These are phyloP conservation scores for Nicotiana rustica DNA, from an alignment of 305 asterid genomes.

Conservation along the genomic window DNA sequence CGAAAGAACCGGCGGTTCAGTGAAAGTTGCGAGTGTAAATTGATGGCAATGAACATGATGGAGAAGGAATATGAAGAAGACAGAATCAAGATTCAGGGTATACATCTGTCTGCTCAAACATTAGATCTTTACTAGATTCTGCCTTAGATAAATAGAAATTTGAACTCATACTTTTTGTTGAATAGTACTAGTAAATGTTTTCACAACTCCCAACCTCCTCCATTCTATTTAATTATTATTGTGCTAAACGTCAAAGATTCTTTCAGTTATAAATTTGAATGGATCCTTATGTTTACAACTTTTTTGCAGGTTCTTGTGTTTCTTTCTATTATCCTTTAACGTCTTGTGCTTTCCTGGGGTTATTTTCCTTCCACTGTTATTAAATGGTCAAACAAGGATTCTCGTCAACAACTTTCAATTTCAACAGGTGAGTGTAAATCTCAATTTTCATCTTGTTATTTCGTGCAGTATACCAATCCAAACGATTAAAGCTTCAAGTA, in stretches of 20 bases:
- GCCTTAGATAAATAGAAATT: conserved; percentile 14
- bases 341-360: background rate
- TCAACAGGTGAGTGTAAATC: background rate
- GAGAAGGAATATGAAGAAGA: background rate
- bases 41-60: background rate
- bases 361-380: background rate
- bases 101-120: conserved; percentile 29
- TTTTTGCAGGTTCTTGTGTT: background rate
- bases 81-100: conserved; percentile 19
- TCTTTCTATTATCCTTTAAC: background rate
- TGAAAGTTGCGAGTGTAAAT: background rate
- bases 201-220: background rate
- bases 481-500: too few species aligned
- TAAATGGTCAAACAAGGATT: too few species aligned
- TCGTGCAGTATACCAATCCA: too few species aligned
- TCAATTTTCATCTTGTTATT: background rate
- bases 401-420: too few species aligned
- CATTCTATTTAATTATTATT: background rate
- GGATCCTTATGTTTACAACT: background rate
- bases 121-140: conserved; percentile 2
- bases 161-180: background rate
- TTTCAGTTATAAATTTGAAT: conserved; percentile 11
- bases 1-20: background rate
- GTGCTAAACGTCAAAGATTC: background rate
- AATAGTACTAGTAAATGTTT: background rate